Conservation (phyloP, 2,329 filamentous ascomycete genomes). For the Microthyrium microscopicum region DNA sequence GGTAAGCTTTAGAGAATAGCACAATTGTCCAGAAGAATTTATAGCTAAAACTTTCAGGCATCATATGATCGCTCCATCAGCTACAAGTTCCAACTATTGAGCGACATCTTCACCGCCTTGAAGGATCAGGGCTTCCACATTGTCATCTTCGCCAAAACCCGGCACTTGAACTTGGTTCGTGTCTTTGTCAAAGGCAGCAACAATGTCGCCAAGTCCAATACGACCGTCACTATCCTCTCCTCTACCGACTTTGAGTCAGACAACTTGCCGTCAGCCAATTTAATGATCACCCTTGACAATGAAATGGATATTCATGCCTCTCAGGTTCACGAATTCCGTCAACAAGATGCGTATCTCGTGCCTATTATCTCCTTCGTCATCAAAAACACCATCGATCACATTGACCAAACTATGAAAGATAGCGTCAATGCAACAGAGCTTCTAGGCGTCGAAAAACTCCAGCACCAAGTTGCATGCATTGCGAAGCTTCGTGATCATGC, state of each 20-base stretch:
- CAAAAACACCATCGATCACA: slow-evolving; percentile 7
- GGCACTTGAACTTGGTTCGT: slow-evolving; percentile 4
- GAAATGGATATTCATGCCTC: slow-evolving; percentile 1
- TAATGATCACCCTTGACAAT: slow-evolving; percentile 7
- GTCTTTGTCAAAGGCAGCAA: slow-evolving; percentile 4
- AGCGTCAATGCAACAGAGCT: neutral
- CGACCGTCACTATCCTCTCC: slow-evolving; percentile 4
- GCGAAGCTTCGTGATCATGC: slow-evolving; percentile 5
- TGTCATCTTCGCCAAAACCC: slow-evolving; percentile 2
- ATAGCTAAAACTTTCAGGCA: no score
- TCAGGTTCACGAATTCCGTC: slow-evolving; percentile 1
- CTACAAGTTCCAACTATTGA: slow-evolving; percentile 7
- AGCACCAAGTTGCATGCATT: slow-evolving; percentile 4
- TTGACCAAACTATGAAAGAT: slow-evolving; percentile 4
- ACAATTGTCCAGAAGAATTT: no score
- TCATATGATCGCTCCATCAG: slow-evolving; percentile 7
- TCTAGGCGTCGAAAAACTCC: slow-evolving; percentile 2
- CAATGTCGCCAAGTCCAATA: neutral
- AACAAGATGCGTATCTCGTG: neutral
- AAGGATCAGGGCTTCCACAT: slow-evolving; percentile 2
- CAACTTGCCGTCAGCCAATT: neutral
- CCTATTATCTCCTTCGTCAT: slow-evolving; percentile 7
- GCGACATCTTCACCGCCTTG: slow-evolving; percentile 2
- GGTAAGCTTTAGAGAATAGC: neutral
- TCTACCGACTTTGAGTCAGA: neutral